A percentile compares a stretch with the other conserved stretches of the same genome.
phyloP scores from a whole-genome alignment of 768 basidiomycete genomes.

The Megacollybia marginata region DNA sequence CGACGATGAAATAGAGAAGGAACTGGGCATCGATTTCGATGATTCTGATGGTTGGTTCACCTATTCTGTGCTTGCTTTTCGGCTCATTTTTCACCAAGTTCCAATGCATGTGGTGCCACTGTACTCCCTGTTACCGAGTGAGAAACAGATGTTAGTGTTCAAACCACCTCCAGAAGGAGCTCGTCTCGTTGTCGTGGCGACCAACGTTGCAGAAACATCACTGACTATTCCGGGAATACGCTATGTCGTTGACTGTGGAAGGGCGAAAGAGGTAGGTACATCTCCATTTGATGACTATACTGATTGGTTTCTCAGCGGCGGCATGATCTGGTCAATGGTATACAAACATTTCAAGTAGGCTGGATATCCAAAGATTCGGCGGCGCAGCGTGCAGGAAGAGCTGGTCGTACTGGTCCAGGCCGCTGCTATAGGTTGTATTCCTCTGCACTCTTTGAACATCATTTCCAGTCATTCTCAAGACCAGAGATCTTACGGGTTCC shows the following conservation, averaged over 20 bases:
- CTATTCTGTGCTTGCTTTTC: background rate
- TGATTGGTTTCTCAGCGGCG: constrained; percentile 46
- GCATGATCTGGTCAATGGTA: constrained; percentile 73
- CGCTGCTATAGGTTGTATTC: constrained; percentile 98
- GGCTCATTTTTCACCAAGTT: constrained; percentile 32
- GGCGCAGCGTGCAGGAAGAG: constrained; percentile 89
- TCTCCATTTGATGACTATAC: background rate
- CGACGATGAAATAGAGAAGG: constrained; percentile 48
- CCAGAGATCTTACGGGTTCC: constrained; percentile 96
- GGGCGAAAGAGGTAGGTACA: constrained; percentile 77
- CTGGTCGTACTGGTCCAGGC: constrained; percentile 95
- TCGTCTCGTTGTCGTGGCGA: constrained; percentile 90
- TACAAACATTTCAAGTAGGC: constrained; percentile 86
- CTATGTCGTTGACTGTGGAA: constrained; percentile 95
- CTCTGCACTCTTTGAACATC: constrained; percentile 87
- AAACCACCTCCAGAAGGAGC: constrained; percentile 69
- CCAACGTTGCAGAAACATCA: constrained; percentile 96
- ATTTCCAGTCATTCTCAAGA: constrained; percentile 79
- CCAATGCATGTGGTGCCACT: constrained; percentile 94
- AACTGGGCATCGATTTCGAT: constrained; percentile 53
- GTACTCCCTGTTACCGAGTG: constrained; percentile 87
- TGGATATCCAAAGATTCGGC: constrained; percentile 97
- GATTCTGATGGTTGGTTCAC: constrained; percentile 54
- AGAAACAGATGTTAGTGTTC: constrained; percentile 95
- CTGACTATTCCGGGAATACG: constrained; percentile 95